A percentile compares a stretch with the other conserved stretches of the same genome.
These are phyloP conservation scores for Dryadomyces quercus-mongolicae DNA, from an alignment of 2,329 filamentous ascomycete genomes.

Conservation along the genomic window DNA sequence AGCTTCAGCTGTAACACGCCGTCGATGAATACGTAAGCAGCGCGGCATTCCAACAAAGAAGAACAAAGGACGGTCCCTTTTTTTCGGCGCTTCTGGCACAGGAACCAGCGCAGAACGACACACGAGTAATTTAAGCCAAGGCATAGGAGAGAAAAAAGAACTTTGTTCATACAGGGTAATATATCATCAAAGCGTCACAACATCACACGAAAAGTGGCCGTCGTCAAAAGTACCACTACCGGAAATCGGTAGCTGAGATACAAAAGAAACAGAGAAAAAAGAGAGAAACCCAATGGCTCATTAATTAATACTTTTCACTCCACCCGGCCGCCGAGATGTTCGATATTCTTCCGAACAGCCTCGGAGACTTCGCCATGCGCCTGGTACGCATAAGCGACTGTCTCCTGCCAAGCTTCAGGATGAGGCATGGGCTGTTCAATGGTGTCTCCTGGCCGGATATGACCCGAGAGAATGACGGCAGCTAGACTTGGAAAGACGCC, in stretches of 20 bases:
- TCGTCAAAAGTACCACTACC: neutral
- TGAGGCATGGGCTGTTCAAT: slow-evolving; percentile 47
- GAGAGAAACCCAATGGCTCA: neutral
- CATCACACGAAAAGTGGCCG: neutral
- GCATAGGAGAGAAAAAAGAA: neutral
- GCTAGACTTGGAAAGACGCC: slow-evolving; percentile 40
- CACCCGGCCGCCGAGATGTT: slow-evolving; percentile 39
- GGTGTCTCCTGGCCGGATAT: slow-evolving; percentile 37
- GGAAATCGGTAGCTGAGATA: neutral
- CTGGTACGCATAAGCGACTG: slow-evolving; percentile 43
- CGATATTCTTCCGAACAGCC: slow-evolving; percentile 38
- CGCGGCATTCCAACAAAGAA: neutral
- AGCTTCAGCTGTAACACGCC: no score
- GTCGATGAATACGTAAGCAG: no score
- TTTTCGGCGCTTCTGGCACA: neutral
- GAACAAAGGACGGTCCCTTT: neutral
- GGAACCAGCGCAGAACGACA: no score
- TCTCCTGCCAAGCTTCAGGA: slow-evolving; percentile 42
- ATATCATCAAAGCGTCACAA: neutral
- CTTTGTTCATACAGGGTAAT: neutral
- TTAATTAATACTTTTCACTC: slow-evolving; percentile 7
- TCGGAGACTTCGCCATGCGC: slow-evolving; percentile 32
- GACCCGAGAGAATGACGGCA: slow-evolving; percentile 40
- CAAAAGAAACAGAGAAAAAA: neutral
- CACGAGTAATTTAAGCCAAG: no score